phyloP scores from a whole-genome alignment of 257 asterid species.

The Solanum appendiculatum region DNA sequence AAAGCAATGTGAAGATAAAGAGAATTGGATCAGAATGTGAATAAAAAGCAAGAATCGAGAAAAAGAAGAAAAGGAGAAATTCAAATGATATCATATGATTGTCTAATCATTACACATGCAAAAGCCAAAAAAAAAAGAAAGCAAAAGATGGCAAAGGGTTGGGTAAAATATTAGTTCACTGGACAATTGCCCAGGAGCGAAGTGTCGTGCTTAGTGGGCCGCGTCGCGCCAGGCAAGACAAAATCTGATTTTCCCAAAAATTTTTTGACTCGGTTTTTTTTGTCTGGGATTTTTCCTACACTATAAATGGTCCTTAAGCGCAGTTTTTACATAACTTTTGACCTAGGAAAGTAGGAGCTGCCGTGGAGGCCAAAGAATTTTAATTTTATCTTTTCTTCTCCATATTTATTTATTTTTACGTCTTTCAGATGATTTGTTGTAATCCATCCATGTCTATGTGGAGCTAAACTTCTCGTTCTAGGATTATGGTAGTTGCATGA shows the following conservation, averaged over 20 bases:
- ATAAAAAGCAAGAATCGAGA: not conserved
- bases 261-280: not conserved
- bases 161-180: not conserved
- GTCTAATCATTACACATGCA: not conserved
- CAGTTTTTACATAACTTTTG: not conserved
- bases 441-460: not conserved
- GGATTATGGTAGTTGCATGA: not conserved
- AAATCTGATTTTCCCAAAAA: not conserved
- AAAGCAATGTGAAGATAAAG: not conserved
- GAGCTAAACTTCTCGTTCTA: not conserved
- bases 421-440: not conserved
- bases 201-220: not conserved
- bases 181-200: not conserved
- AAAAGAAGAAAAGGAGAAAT: not conserved
- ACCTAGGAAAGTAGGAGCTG: not conserved
- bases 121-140: not conserved
- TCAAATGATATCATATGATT: not conserved
- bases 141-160: not conserved
- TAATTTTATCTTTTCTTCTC: not conserved
- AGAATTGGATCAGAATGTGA: not conserved
- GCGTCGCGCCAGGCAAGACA: not conserved
- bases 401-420: not conserved
- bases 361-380: not conserved
- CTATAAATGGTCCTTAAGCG: not conserved
- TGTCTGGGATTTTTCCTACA: not conserved